These are phyloP conservation scores for Suillus ampliporus DNA, from an alignment of 768 basidiomycete species.

Conservation along the genomic window DNA sequence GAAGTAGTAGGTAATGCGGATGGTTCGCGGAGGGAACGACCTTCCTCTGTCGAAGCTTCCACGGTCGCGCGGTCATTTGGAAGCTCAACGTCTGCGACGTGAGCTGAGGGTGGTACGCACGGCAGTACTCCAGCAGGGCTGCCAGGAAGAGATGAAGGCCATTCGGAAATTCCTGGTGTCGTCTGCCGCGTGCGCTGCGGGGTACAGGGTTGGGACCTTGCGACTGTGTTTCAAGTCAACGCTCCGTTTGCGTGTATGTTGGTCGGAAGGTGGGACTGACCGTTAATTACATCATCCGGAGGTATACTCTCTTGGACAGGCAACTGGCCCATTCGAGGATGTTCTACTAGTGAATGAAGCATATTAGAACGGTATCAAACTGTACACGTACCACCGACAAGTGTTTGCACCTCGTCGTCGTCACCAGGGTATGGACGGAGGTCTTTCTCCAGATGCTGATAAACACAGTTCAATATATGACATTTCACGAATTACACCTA, in stretches of 20 bases:
- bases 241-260: not conserved
- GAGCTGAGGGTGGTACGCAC: not conserved
- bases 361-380: no score
- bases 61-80: conserved; percentile 10
- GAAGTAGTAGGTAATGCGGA: conserved; percentile 13
- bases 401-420: not conserved
- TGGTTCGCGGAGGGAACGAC: conserved; percentile 5
- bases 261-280: not conserved
- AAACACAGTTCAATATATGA: not conserved
- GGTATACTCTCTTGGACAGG: conserved; percentile 9
- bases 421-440: not conserved
- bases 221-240: not conserved
- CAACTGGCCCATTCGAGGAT: not conserved
- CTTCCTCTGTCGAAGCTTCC: conserved; percentile 22
- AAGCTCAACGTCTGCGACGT: conserved; percentile 7
- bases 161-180: conserved; percentile 29
- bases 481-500: not conserved
- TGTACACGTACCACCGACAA: not conserved
- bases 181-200: conserved; percentile 26
- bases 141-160: conserved; percentile 32
- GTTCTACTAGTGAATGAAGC: not conserved
- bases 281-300: not conserved
- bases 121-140: conserved; percentile 17
- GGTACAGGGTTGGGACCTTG: conserved; percentile 4
- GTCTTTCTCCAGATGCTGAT: not conserved